These are phyloP conservation scores for Phytophthora pinifolia DNA, from an alignment of 352 stramenopile genomes.

Conservation along the genomic window DNA sequence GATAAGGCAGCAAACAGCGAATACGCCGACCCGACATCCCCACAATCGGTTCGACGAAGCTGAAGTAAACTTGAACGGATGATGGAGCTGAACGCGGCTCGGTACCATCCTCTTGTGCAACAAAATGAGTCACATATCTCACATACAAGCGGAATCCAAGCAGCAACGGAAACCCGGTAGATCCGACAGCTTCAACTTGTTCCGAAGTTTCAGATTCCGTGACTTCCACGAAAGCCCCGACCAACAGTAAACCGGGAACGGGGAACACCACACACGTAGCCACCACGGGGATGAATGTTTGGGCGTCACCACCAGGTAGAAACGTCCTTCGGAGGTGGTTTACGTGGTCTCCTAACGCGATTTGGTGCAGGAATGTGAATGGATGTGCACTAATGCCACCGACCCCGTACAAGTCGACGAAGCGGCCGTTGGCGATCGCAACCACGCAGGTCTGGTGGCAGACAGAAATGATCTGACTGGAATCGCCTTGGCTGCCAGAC, in stretches of 20 bases:
- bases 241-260: slow-evolving; percentile 41
- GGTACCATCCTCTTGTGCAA: neutral
- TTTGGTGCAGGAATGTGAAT: slow-evolving; percentile 43
- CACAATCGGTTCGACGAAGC: slow-evolving; percentile 41
- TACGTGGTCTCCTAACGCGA: slow-evolving; percentile 38
- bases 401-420: slow-evolving; percentile 50
- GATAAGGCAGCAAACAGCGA: slow-evolving; percentile 18
- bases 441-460: slow-evolving; percentile 39
- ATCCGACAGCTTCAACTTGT: neutral
- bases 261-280: slow-evolving; percentile 48
- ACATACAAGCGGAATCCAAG: slow-evolving; percentile 57
- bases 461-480: slow-evolving; percentile 35
- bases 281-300: neutral
- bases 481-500: neutral
- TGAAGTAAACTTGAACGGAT: slow-evolving; percentile 42
- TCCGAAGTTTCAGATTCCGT: slow-evolving; percentile 13
- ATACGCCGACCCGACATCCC: slow-evolving; percentile 10
- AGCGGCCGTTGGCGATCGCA: slow-evolving; percentile 44
- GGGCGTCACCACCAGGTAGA: neutral
- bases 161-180: slow-evolving; percentile 20
- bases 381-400: slow-evolving; percentile 13
- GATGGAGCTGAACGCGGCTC: neutral
- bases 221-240: slow-evolving; percentile 30
- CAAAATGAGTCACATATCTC: slow-evolving; percentile 13
- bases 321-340: neutral